Evolutionary conservation across 164 flowering plant genomes (phyloP), one percentile per base, ranked within the genome.

Genomic region (Nelumbo lutea): DNA sequence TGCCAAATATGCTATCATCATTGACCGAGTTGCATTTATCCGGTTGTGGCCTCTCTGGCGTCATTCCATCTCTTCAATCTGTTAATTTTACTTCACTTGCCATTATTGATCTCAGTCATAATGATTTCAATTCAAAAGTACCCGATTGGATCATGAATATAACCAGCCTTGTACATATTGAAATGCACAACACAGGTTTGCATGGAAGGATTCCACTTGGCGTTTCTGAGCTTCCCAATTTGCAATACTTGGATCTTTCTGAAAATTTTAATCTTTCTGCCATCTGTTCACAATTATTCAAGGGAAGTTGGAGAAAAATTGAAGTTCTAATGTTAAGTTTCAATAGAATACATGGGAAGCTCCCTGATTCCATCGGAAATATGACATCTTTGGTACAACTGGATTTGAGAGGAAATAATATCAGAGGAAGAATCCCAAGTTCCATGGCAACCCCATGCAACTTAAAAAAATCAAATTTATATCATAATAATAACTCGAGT

Each of bases 201-300:
- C 58, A 43, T 65, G 83, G 82, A 15, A 67, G 72, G 53, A 74
- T 82, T 52, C 81, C 83, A 0, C 77, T 79, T 59, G 80, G 79
- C 43, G 38, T 82, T 9, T 15, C 72, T 51, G 77, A 82, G 46
- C 70, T 79, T 2, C 81, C 78, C 4, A 73, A 64, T 59, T 46
- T 79, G 59, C 15, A 63, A 65, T 42, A 65, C 71, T 68, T 80
- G 42, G 48, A 8, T 65, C 77, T 80, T 39, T 61, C 71, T 8
- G 72, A 64, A 39, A 80, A 75, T 59, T 4, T 50, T 45, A 61
- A 61, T 60, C 71, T 68, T 68, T 60, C 71, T 5, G 59, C 60
- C 2, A 43, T 61, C 52, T 61, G 59, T 4, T 62, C 66, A 15
- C 15, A 61, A 42, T 14, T 62, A 4, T 42, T 69, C 1, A 13